Base-by-base conservation (phyloP, 306 rosid species). In the Fagus sylvatica region DNA sequence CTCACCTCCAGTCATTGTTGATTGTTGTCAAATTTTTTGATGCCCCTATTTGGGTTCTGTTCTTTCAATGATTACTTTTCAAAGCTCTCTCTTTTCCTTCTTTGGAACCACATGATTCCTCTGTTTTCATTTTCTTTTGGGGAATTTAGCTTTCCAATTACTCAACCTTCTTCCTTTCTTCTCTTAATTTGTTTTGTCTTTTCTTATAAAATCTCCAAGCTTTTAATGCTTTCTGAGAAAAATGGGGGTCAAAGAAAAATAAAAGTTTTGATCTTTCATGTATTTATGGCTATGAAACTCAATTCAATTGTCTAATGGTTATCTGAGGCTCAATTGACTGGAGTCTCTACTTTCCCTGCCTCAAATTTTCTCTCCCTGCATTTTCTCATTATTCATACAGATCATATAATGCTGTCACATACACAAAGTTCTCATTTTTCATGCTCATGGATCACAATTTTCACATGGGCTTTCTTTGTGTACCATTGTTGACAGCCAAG, bases 11-110 rank as follows among this genome's bases (percentile, higher is more conserved):
- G 28, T 22, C 28, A 22, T 22, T 22, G 28, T 22, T 22, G 83
- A 80, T 70, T 81, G 37, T 57, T 55, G 70, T 76, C 67, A 70
- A 73, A 82, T 55, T 42, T 72, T 5, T 57, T 71, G 32, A 34
- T 71, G 40, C 28, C 61, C 68, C 5, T 59, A 40, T 64, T 36
- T 46, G 56, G 73, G 71, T 16, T 70, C 71, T 75, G 19, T 51
- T 34, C 36, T 76, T 40, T 40, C 42, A 39, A 57, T 48, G 46
- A 49, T 30, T 69, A 33, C 36, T 39, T 36, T 51, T 9, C 60
- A 46, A 43, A 7, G 1, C 12, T 11, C 19, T 33, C 54, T 12
- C 71, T 83, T 83, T 86, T 66, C 76, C 81, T 7, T 66, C 75
- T 33, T 17, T 51, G 74, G 80, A 22, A 55, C 40, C 71, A 22